Base-by-base conservation (phyloP, 169 alveolate species). In the Eimeria necatrix region DNA sequence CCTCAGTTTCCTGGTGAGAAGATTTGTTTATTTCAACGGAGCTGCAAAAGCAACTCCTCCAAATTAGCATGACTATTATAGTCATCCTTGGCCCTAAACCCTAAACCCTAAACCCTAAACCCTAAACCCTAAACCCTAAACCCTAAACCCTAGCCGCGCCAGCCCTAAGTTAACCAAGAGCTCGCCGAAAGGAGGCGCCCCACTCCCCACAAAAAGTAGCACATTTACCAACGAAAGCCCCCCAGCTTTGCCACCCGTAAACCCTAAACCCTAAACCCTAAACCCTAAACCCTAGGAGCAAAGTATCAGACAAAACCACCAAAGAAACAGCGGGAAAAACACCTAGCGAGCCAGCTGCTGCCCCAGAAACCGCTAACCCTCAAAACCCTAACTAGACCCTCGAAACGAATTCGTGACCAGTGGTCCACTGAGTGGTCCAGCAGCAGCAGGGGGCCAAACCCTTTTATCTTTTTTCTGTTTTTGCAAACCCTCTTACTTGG, bases 401-500 rank as follows among this genome's bases (percentile, higher is more conserved):
- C 41, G 2, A 32, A 32, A 32, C 41, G 3, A 32, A 32, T 0
- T 32, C 41, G 41, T 32, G 41, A 32, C 41, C 41, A 0, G 2
- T 32, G 2, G 41, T 32, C 41, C 41, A 32, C 41, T 32, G 41
- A 0, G 41, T 32, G 41, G 2, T 32, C 41, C 41, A 32, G 41
- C 41, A 32, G 41, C 41, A 0, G 41, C 41, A 32, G 41, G 41
- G 41, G 41, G 3, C 41, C 41, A 32, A 32, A 32, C 41, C 41
- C 41, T 12, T 32, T 32, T 32, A 2, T 32, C 41, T 2, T 32
- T 32, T 32, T 32, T 32, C 41, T 32, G 3, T 32, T 32, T 32
- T 32, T 32, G 41, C 41, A 32, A 32, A 52, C 20, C 26, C 22
- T n/a, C 73, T 10, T 18, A 84, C 97, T 97, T 99, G 99, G 94